These are phyloP conservation scores for Solanum rostratum DNA, from an alignment of 257 asterid species.

Conservation along the genomic window DNA sequence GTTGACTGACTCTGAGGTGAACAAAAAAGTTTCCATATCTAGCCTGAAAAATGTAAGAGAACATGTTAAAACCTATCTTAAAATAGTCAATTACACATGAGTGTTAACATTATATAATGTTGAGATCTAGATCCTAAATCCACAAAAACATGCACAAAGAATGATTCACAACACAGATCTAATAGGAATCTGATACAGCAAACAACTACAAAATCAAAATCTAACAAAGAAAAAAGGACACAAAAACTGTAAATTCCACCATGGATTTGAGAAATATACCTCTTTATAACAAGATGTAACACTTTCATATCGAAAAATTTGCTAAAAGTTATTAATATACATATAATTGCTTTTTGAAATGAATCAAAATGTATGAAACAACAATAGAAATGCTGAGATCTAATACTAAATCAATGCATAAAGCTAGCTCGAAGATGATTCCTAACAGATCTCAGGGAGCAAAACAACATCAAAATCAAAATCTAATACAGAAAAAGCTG, in stretches of 20 bases:
- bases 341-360: background rate
- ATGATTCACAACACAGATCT: background rate
- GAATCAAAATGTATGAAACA: background rate
- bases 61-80: background rate
- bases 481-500: background rate
- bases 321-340: background rate
- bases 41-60: constrained; percentile 15
- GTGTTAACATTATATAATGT: background rate
- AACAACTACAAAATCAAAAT: background rate
- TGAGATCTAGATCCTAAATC: background rate
- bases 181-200: background rate
- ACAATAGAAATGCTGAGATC: background rate
- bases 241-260: background rate
- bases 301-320: background rate
- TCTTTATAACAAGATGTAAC: no score
- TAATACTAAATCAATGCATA: background rate
- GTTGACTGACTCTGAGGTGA: constrained; percentile 80
- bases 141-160: background rate
- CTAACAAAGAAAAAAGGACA: background rate
- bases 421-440: background rate
- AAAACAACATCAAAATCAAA: background rate
- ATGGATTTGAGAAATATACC: background rate
- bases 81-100: background rate
- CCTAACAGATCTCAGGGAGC: background rate
- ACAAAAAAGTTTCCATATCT: constrained; percentile 68